Evolutionary conservation across 1,284 basidiomycete species (phyloP), one percentile per base, ranked within the genome.

Genomic region (Trametes versicolor): DNA sequence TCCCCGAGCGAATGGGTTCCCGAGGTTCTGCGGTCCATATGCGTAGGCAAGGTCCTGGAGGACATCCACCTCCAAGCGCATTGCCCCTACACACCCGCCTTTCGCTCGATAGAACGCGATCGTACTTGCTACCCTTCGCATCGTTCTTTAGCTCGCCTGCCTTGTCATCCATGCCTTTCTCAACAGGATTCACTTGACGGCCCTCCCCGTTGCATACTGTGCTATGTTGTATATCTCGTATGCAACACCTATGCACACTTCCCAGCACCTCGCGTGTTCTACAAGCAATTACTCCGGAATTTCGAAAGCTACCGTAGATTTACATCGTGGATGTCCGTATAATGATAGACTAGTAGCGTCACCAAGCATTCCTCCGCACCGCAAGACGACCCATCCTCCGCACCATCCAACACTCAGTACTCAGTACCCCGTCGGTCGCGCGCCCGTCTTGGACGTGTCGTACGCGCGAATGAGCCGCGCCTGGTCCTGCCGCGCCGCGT

Each of bases 381-480:
- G 10, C 37, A 10, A 39, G 10, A 39, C 37, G 12, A 39, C 37
- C 29, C 13, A 19, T 6, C 32, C 8, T 9, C 37, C 19, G 23
- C 25, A n/a, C 37, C 21, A 27, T 23, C 19, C 45, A 32, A 45
- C 19, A 27, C n/a, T 21, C 65, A 60, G 39, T 45, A n/a, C 45
- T 74, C 73, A 92, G 76, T 93, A 93, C 52, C 92, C 92, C 58
- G 89, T 85, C 7, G 92, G 93, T 71, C 87, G 83, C 58, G 85
- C 83, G 71, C 86, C 79, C 62, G 87, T 85, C 72, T 92, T 87
- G 50, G 91, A 93, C 43, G 95, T 97, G 78, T 97, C 95, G 76
- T 97, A 97, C 36, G 95, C 94, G 66, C 95, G 83, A 72, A 97
- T 97, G 68, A 97, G 80, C 69, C 90, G 85, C 61, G 93, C 88